phyloP scores from a whole-genome alignment of 345 rosid species.

The Eutrema heterophyllum region DNA sequence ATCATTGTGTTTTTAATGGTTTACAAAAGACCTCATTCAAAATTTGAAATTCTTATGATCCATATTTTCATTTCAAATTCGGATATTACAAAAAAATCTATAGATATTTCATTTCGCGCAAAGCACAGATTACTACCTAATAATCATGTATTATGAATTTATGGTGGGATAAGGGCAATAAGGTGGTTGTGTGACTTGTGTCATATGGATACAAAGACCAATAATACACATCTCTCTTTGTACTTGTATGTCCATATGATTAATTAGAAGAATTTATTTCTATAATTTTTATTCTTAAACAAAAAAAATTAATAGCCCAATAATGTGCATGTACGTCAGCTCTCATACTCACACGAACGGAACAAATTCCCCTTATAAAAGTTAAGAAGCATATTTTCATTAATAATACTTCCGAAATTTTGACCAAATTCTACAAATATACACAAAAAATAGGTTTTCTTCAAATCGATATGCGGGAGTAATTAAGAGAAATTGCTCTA shows the following conservation, averaged over 20 bases:
- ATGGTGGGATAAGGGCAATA: conserved; percentile 4
- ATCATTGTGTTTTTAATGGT: too few species aligned
- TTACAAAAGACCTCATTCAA: too few species aligned
- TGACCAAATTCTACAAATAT: background rate
- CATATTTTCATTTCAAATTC: too few species aligned
- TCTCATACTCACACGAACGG: background rate
- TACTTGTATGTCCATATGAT: background rate
- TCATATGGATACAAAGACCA: conserved; percentile 5
- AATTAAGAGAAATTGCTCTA: background rate
- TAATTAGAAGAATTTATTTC: background rate
- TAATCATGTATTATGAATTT: conserved; percentile 11
- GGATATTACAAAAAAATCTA: too few species aligned
- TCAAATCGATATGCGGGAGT: background rate
- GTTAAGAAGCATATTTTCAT: background rate
- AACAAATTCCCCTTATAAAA: background rate
- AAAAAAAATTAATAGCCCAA: background rate
- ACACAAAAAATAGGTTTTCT: background rate
- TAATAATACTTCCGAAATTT: background rate
- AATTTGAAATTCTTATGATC: too few species aligned
- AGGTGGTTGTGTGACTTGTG: conserved; percentile 9
- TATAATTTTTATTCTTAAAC: background rate
- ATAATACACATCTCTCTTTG: background rate
- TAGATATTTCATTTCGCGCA: too few species aligned
- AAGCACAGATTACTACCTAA: too few species aligned
- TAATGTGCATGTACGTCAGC: background rate